Evolutionary conservation across 78 protist species (phyloP).

Genomic region (Acrasis kona): DNA sequence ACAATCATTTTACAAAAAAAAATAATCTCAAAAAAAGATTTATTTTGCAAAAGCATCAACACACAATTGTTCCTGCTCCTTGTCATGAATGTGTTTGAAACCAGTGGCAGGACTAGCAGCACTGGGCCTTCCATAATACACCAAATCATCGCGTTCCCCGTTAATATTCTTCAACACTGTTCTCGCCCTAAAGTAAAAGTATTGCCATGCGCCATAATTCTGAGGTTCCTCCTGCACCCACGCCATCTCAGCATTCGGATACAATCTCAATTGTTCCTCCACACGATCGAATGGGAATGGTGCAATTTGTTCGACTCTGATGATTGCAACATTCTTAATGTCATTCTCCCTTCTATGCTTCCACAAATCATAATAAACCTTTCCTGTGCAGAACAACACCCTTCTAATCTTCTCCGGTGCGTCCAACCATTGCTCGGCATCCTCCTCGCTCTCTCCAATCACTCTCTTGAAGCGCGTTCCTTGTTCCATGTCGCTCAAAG

Average conservation of each 20-base stretch:
- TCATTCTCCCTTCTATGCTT: conserved; percentile 32
- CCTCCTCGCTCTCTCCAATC: conserved; percentile 8
- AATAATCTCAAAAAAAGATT: too few species aligned
- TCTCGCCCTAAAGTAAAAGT: conserved; percentile 32
- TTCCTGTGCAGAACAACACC: conserved; percentile 66
- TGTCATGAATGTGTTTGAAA: not conserved
- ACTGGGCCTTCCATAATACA: conserved; percentile 51
- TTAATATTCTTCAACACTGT: conserved; percentile 8
- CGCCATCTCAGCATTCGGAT: conserved; percentile 53
- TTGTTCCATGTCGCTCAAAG: conserved; percentile 31
- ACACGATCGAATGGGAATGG: conserved; percentile 91
- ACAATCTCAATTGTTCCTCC: conserved; percentile 15
- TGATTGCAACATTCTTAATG: conserved; percentile 64
- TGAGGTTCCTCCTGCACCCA: conserved; percentile 91
- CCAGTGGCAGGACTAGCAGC: conserved; percentile 71
- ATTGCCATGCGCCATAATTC: conserved; percentile 77
- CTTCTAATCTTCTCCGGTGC: conserved; percentile 46
- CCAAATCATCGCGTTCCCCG: not conserved
- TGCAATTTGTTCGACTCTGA: conserved; percentile 79
- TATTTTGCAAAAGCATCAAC: not conserved
- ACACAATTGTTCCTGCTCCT: not conserved
- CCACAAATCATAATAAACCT: not conserved
- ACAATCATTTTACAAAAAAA: too few species aligned
- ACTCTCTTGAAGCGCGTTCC: conserved; percentile 22
- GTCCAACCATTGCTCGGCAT: too few species aligned